Evolutionary conservation across 2,329 filamentous ascomycete genomes (phyloP).

Genomic region (Talaromyces sp.): DNA sequence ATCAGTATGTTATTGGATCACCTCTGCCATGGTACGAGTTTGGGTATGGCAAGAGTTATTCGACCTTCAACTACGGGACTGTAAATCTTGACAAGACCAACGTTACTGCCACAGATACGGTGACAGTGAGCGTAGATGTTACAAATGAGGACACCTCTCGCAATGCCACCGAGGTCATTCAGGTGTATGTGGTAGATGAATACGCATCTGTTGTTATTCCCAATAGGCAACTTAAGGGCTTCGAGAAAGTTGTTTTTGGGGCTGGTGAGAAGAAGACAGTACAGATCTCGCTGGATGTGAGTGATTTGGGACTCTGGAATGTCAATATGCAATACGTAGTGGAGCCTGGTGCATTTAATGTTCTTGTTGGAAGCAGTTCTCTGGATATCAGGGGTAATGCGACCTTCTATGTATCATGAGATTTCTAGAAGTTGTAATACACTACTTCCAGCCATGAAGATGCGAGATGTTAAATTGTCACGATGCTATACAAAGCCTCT

Average conservation of each 20-base stretch:
- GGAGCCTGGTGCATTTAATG: constrained; percentile 65
- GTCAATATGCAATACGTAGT: constrained; percentile 67
- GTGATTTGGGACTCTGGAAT: constrained; percentile 57
- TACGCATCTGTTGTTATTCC: constrained; percentile 62
- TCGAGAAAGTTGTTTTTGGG: constrained; percentile 61
- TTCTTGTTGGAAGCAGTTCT: constrained; percentile 58
- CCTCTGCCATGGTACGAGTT: constrained; percentile 63
- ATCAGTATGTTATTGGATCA: constrained; percentile 61
- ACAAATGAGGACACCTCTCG: constrained; percentile 53
- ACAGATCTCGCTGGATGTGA: constrained; percentile 50
- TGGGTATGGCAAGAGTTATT: constrained; percentile 65
- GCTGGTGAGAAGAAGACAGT: constrained; percentile 59
- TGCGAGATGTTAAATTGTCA: not conserved
- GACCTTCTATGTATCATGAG: constrained; percentile 29
- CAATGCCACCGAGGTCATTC: constrained; percentile 65
- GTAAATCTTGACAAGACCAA: constrained; percentile 38
- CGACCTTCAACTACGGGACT: constrained; percentile 55
- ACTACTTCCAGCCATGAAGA: not conserved
- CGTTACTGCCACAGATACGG: constrained; percentile 52
- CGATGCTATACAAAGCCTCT: constrained; percentile 6
- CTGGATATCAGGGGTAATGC: constrained; percentile 33
- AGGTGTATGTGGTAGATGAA: constrained; percentile 64
- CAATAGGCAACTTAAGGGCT: constrained; percentile 63
- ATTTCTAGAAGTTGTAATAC: not conserved
- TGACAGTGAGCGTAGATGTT: constrained; percentile 61